A percentile compares a stretch with the other conserved stretches of the same genome.
These are phyloP conservation scores for Paragyromitra xinjiangensis DNA, from an alignment of 495 filamentous ascomycete genomes.

Conservation along the genomic window DNA sequence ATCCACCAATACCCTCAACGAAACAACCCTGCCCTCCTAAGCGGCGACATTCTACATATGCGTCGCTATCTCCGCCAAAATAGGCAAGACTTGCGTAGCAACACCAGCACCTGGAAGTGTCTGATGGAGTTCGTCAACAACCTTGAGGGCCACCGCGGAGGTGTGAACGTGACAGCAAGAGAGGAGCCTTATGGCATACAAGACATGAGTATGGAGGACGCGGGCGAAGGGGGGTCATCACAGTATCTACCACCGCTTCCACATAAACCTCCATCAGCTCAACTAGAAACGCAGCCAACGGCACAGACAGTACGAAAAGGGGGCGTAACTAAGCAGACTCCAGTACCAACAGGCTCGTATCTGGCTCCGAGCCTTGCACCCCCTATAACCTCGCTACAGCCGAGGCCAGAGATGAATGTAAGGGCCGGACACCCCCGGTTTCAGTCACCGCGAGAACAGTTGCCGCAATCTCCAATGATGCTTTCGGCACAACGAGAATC, in stretches of 20 bases:
- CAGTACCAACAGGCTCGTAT: not conserved
- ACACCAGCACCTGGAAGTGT: slow-evolving; percentile 59
- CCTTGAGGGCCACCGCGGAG: slow-evolving; percentile 52
- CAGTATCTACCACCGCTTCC: not conserved
- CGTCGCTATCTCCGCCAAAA: slow-evolving; percentile 58
- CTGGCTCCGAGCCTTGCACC: not conserved
- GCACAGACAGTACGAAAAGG: slow-evolving; percentile 2
- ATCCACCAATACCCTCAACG: slow-evolving; percentile 60
- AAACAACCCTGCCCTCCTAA: slow-evolving; percentile 58
- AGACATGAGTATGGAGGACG: slow-evolving; percentile 30
- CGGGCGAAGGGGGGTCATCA: slow-evolving; percentile 28
- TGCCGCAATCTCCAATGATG: not conserved
- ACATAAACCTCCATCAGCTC: not conserved
- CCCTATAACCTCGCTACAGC: not conserved
- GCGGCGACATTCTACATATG: slow-evolving; percentile 61
- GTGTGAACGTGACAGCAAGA: slow-evolving; percentile 27
- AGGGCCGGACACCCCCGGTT: slow-evolving; percentile 13
- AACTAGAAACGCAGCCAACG: slow-evolving; percentile 4
- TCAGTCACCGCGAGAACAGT: not conserved
- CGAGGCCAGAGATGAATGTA: slow-evolving; percentile 21
- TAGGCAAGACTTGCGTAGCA: slow-evolving; percentile 60
- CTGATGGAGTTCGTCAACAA: slow-evolving; percentile 60
- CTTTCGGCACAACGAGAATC: slow-evolving; percentile 5
- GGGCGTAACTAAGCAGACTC: not conserved
- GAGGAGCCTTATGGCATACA: not conserved